These are phyloP conservation scores for Colletotrichum australisinense DNA, from an alignment of 2,329 filamentous ascomycete species.

Conservation along the genomic window DNA sequence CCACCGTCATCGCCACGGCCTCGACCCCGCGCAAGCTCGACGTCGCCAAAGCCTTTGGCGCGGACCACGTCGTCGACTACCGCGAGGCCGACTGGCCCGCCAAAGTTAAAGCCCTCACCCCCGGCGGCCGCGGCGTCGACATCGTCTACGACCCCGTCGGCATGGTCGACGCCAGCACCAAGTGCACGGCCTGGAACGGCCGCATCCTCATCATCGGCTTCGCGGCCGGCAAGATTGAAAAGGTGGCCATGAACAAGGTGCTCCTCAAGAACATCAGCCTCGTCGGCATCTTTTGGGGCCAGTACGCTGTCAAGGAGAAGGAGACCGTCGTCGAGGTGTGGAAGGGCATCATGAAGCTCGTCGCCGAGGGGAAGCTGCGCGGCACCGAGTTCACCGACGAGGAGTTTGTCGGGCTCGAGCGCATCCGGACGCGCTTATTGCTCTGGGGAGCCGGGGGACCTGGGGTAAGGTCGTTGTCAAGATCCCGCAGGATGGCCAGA, in stretches of 20 bases:
- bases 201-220: conserved; percentile 90
- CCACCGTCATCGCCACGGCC: conserved; percentile 92
- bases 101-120: conserved; percentile 81
- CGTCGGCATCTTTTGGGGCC: conserved; percentile 92
- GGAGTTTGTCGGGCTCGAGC: conserved; percentile 85
- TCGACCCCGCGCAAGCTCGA: conserved; percentile 83
- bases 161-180: conserved; percentile 86
- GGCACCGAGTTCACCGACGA: conserved; percentile 86
- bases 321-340: conserved; percentile 80
- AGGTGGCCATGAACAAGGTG: conserved; percentile 92
- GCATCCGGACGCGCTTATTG: conserved; percentile 79
- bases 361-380: conserved; percentile 81
- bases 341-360: conserved; percentile 83
- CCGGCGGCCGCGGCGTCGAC: conserved; percentile 80
- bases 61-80: conserved; percentile 87
- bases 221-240: conserved; percentile 76
- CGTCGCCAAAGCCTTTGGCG: conserved; percentile 83
- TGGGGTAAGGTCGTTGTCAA: conserved; percentile 98
- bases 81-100: conserved; percentile 71
- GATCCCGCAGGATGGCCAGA: conserved; percentile 75
- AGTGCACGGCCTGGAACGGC: conserved; percentile 95
- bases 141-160: conserved; percentile 97
- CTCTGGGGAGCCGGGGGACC: conserved; percentile 82
- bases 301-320: conserved; percentile 79
- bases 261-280: conserved; percentile 93